Conservation (phyloP, 2,329 filamentous ascomycete species). For the Ceratocystis variospora region DNA sequence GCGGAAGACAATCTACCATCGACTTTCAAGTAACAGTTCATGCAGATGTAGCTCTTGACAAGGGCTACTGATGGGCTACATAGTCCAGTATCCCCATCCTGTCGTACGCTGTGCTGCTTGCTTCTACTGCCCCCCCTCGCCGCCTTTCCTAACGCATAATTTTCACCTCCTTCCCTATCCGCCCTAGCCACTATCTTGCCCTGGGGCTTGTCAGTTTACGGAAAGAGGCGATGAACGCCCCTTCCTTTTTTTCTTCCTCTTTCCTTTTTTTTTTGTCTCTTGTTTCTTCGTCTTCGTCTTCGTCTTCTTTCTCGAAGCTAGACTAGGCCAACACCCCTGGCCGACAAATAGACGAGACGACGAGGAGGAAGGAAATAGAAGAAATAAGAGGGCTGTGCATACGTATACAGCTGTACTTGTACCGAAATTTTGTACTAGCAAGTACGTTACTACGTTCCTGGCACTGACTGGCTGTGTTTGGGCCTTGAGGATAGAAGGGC, state of each 20-base stretch:
- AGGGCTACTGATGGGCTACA: too few relatives aligned
- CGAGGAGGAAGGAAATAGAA: not conserved
- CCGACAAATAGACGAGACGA: too few relatives aligned
- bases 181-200: not conserved
- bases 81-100: too few relatives aligned
- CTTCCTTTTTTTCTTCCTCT: not conserved
- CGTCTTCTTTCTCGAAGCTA: too few relatives aligned
- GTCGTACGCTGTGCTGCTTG: too few relatives aligned
- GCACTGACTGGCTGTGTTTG: too few relatives aligned
- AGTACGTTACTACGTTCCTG: too few relatives aligned
- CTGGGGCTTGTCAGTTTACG: not conserved
- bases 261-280: not conserved
- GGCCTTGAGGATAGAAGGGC: too few relatives aligned
- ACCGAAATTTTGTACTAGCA: not conserved
- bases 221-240: slow-evolving; percentile 3
- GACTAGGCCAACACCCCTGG: not conserved
- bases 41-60: not conserved
- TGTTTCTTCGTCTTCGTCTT: not conserved
- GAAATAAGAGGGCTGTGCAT: not conserved
- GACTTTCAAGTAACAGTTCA: not conserved
- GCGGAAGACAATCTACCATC: not conserved
- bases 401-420: not conserved
- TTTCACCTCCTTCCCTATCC: not conserved
- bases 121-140: too few relatives aligned
- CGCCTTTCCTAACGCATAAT: too few relatives aligned